Base-by-base conservation (phyloP, 2,329 filamentous ascomycete species). In the Arthrobotrys pseudoclavata region DNA sequence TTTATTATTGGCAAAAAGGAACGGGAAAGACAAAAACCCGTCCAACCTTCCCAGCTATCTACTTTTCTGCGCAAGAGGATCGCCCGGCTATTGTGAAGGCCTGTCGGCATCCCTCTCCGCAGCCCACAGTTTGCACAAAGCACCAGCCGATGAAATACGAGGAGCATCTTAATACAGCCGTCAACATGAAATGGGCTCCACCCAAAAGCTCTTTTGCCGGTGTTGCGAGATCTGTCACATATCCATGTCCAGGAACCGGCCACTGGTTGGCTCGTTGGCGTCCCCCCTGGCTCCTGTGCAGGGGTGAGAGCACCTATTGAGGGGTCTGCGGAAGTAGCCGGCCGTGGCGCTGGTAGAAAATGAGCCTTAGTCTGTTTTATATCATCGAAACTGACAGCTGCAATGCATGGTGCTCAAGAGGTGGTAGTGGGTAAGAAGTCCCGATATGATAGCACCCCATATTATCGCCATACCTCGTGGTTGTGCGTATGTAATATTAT, bases 201-300 rank as follows among this genome's bases (percentile, higher is more conserved):
- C 72, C 45, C 15, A 60, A 69, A n/a, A 70, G 72, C 72, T 76
- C 60, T 70, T 76, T 70, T 76, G 67, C 72, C 72, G 63, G 66
- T 69, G 72, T 76, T 76, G 72, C 72, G 72, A 76, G 72, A 76
- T 76, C 72, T 76, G 72, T 76, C 72, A 70, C 72, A 76, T 76
- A 76, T 76, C 72, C 72, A 52, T 47, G 72, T 70, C 72, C 72
- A 76, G 72, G 72, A 76, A 76, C 72, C 42, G 55, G 66, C 72
- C 37, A 66, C 26, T 76, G 72, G 66, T 76, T 76, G 66, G 72
- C 66, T 67, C 42, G 66, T 47, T 34, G 52, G 47, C 18, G n/a
- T 1, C 9, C 5, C 18, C 71, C 71, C 71, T 60, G 50, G 64
- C 48, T 29, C 40, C 18, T 22, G 42, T 9, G 57, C 72, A 70